Conservation (phyloP, 805 yeast species). For the Diddensiella transvaalensis region DNA sequence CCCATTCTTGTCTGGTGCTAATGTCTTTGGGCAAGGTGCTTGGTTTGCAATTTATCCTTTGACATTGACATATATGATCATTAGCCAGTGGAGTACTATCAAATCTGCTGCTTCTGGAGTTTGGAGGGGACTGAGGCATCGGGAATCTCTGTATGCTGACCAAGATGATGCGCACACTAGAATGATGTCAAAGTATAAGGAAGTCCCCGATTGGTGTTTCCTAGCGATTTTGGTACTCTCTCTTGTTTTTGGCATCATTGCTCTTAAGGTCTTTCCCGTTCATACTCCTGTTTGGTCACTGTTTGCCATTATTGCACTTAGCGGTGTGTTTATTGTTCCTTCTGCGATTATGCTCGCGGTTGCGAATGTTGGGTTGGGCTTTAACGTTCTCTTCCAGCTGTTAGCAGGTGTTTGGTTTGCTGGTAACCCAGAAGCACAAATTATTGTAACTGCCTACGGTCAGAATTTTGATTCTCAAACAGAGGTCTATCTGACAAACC, state of each 20-base stretch:
- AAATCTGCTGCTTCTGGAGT: slow-evolving; percentile 25
- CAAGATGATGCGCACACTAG: slow-evolving; percentile 19
- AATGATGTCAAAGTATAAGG: slow-evolving; percentile 52
- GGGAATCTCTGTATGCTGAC: slow-evolving; percentile 25
- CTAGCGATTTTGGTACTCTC: slow-evolving; percentile 43
- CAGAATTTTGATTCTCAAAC: slow-evolving; percentile 54
- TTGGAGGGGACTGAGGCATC: slow-evolving; percentile 1
- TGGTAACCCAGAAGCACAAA: slow-evolving; percentile 52
- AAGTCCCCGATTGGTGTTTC: slow-evolving; percentile 76
- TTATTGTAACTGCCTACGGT: slow-evolving; percentile 45
- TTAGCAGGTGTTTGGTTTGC: slow-evolving; percentile 65
- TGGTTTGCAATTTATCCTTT: slow-evolving; percentile 51
- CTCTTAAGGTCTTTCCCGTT: slow-evolving; percentile 40
- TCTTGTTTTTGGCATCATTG: slow-evolving; percentile 42
- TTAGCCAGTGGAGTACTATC: slow-evolving; percentile 13
- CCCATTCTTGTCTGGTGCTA: slow-evolving; percentile 56
- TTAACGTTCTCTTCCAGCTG: slow-evolving; percentile 60
- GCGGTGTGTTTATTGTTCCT: slow-evolving; percentile 55
- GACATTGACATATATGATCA: slow-evolving; percentile 40
- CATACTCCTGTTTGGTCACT: slow-evolving; percentile 62
- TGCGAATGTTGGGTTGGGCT: slow-evolving; percentile 52
- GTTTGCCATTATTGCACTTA: slow-evolving; percentile 51
- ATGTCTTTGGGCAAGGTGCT: slow-evolving; percentile 51
- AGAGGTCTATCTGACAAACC: slow-evolving; percentile 53
- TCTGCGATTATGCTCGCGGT: slow-evolving; percentile 56